phyloP scores from a whole-genome alignment of 1,284 basidiomycete species.

The Fomitopsis palustris region DNA sequence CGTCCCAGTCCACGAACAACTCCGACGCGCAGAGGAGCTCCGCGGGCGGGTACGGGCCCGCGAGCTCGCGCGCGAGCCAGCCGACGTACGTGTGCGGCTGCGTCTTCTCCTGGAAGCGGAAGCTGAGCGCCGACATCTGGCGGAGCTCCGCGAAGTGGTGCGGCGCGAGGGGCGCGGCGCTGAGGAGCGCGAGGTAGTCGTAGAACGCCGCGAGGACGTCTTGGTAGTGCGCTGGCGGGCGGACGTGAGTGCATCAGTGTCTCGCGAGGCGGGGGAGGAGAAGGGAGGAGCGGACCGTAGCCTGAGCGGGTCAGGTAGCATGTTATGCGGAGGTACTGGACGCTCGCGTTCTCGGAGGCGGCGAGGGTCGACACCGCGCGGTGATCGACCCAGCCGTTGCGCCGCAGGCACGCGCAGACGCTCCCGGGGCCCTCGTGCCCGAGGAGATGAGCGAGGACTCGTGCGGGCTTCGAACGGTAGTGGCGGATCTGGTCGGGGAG shows the following conservation, averaged over 20 bases:
- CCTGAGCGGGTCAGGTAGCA: slow-evolving; percentile 60
- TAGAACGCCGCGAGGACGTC: slow-evolving; percentile 53
- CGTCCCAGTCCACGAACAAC: slow-evolving; percentile 21
- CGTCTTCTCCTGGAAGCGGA: slow-evolving; percentile 58
- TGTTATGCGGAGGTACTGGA: slow-evolving; percentile 56
- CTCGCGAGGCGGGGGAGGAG: background rate
- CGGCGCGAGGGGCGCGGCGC: slow-evolving; percentile 37
- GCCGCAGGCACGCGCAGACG: slow-evolving; percentile 59
- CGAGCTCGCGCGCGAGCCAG: slow-evolving; percentile 15
- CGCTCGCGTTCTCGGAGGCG: slow-evolving; percentile 43
- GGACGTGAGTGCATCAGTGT: background rate
- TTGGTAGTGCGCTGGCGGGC: slow-evolving; percentile 46
- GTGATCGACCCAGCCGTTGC: slow-evolving; percentile 59
- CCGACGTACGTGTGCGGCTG: slow-evolving; percentile 24
- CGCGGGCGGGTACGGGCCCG: slow-evolving; percentile 20
- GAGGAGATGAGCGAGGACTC: slow-evolving; percentile 60
- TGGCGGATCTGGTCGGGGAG: slow-evolving; percentile 53
- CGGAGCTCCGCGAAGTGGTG: slow-evolving; percentile 56
- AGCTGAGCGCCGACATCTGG: slow-evolving; percentile 52
- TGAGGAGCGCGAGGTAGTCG: slow-evolving; percentile 58
- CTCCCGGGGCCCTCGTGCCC: slow-evolving; percentile 72
- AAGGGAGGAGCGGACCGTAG: slow-evolving; percentile 34
- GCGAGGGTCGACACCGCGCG: slow-evolving; percentile 42
- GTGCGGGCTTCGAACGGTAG: slow-evolving; percentile 49
- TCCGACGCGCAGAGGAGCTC: slow-evolving; percentile 16